phyloP scores from a whole-genome alignment of 805 yeast genomes.

The Candida nonsorbophila region DNA sequence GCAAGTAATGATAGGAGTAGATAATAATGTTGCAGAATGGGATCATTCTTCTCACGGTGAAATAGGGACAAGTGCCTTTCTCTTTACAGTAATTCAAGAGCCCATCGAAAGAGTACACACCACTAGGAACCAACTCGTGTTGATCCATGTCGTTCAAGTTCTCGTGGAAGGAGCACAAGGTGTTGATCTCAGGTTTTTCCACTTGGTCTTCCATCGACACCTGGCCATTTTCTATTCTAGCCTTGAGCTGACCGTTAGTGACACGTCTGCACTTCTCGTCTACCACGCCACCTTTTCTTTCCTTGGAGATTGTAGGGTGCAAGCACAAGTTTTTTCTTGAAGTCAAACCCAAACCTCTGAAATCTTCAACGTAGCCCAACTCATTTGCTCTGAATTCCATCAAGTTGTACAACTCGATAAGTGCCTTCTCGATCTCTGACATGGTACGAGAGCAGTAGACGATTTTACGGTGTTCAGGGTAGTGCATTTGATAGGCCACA shows the following conservation, averaged over 20 bases:
- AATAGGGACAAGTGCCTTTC: constrained; percentile 88
- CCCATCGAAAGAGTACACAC: constrained; percentile 91
- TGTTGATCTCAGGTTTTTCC: constrained; percentile 27
- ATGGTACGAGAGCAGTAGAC: constrained; percentile 98
- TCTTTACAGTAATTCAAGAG: constrained; percentile 71
- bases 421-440: constrained; percentile 97
- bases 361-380: constrained; percentile 83
- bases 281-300: constrained; percentile 84
- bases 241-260: constrained; percentile 85
- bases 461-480: constrained; percentile 90
- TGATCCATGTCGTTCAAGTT: constrained; percentile 83
- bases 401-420: constrained; percentile 80
- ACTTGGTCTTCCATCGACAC: constrained; percentile 52
- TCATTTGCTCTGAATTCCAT: constrained; percentile 85
- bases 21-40: constrained; percentile 89
- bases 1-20: constrained; percentile 91
- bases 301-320: constrained; percentile 83
- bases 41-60: constrained; percentile 96
- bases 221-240: constrained; percentile 44
- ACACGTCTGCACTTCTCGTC: constrained; percentile 95
- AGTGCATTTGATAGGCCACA: constrained; percentile 91
- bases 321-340: constrained; percentile 91
- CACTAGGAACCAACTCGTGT: constrained; percentile 82
- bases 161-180: constrained; percentile 85
- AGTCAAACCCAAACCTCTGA: constrained; percentile 90